Evolutionary conservation across 2,329 filamentous ascomycete species (phyloP), one percentile per base, ranked within the genome.

Genomic region (Simplicillium sp.): DNA sequence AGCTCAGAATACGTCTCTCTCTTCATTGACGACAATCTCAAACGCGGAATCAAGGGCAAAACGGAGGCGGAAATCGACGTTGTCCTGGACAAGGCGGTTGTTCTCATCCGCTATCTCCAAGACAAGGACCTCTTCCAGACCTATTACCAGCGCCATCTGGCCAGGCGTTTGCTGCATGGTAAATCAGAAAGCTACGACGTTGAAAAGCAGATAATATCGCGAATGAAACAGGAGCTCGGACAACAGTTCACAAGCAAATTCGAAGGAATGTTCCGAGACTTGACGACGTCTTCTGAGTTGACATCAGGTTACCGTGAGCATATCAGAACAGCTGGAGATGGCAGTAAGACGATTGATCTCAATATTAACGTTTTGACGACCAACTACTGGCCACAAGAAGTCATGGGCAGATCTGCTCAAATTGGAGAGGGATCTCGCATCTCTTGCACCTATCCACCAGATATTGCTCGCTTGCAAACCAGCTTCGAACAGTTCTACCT

Each of bases 121-220:
- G 90, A 97, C 54, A 92, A 90, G 63, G 92, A 98, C 57, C 72
- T 94, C 50, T 96, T 98, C 54, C 90, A 98, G 65, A 80, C 85
- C 4, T 98, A 98, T 61, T 97, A 98, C 68, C 95, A 97, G 68
- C 94, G 94, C 58, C 92, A 98, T 62, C 73, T 98, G 17, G 90
- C 87, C 35, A 83, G 87, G 44, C 80, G 92, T 39, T 67, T 98
- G 34, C 70, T 98, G 14, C 86, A 92, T 64, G 86, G 83, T 56
- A 94, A 92, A 53, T 90, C 87, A 0, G 82, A 94, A 50, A 94
- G 86, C 56, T 82, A 87, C 48, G 90, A 96, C 54, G 87, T 88
- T 1, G 92, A 98, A 64, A 89, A 90, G 58, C 84, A 92, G 54
- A 94, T 98, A 77, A 92, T 98, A 39, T 84, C 82, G 1, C 85